Percentiles rank a stretch among this genome's conserved stretches.
Conservation (phyloP, 257 asterid species). For the Ocimum tenuiflorum region DNA sequence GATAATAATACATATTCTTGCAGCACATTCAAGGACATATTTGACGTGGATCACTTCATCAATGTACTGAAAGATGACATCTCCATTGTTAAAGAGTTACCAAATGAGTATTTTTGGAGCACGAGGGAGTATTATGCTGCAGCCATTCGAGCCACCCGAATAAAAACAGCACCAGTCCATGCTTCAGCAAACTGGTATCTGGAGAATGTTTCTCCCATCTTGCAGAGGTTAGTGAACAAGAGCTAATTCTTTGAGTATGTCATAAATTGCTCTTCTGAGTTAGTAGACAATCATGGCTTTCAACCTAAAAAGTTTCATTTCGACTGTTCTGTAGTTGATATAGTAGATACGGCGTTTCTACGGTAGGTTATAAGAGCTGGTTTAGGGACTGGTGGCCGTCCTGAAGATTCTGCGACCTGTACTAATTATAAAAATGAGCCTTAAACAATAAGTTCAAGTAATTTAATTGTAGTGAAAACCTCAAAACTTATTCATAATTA, state of each 20-base stretch:
- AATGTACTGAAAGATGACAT: conserved; percentile 74
- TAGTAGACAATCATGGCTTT: too few species aligned
- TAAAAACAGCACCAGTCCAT: conserved; percentile 87
- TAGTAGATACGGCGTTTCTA: too few species aligned
- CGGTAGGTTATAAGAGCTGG: too few species aligned
- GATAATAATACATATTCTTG: not conserved
- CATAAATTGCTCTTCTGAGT: not conserved
- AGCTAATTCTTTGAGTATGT: not conserved
- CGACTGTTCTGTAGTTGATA: too few species aligned
- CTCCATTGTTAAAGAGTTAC: conserved; percentile 71
- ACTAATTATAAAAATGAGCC: too few species aligned
- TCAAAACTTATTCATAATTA: too few species aligned
- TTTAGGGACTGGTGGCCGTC: too few species aligned
- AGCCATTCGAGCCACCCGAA: conserved; percentile 85
- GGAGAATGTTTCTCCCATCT: conserved; percentile 72
- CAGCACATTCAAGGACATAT: conserved; percentile 90
- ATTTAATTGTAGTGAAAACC: too few species aligned
- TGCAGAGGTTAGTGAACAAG: conserved; percentile 55
- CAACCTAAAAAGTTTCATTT: too few species aligned
- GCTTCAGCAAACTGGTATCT: conserved; percentile 96
- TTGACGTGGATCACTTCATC: conserved; percentile 93
- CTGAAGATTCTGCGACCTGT: too few species aligned
- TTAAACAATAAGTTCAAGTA: too few species aligned
- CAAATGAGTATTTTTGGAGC: conserved; percentile 91
- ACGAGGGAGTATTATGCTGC: conserved; percentile 84